Evolutionary conservation across 2,329 filamentous ascomycete species (phyloP).

Genomic region (Tympanopsis confertula): DNA sequence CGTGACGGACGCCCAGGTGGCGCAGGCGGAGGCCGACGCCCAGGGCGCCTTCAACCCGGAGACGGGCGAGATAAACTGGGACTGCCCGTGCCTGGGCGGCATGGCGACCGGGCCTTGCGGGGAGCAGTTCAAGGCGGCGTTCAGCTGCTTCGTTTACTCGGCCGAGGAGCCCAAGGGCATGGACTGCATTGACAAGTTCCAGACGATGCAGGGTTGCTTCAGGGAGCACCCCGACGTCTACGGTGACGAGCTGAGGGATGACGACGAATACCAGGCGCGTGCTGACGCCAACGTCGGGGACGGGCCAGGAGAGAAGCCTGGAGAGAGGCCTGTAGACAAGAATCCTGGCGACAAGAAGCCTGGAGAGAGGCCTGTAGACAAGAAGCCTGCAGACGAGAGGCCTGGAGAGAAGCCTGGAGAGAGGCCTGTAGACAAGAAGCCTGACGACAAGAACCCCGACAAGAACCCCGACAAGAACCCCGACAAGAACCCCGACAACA

Average conservation of each 20-base stretch:
- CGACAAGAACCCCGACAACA: no score
- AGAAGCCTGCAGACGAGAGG: no score
- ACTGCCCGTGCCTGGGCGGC: conserved; percentile 90
- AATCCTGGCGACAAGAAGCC: no score
- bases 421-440: no score
- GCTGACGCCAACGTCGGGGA: no score
- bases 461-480: no score
- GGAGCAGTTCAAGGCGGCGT: conserved; percentile 86
- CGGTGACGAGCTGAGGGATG: conserved; percentile 73
- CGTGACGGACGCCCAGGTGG: conserved; percentile 19
- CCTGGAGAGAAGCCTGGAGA: no score
- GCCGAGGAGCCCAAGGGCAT: conserved; percentile 92
- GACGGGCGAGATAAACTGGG: conserved; percentile 99
- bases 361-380: no score
- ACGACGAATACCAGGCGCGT: conserved; percentile 62
- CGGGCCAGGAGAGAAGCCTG: no score
- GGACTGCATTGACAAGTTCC: conserved; percentile 95
- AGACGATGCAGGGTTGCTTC: conserved; percentile 97
- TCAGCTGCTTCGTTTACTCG: conserved; percentile 97
- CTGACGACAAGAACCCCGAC: no score
- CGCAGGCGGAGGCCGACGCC: conserved; percentile 11
- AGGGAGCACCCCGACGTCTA: conserved; percentile 85
- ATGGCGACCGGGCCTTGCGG: conserved; percentile 96
- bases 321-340: no score
- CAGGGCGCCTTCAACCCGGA: conserved; percentile 94